These are phyloP conservation scores for Dicorynia guianensis DNA, from an alignment of 306 rosid genomes.

Conservation along the genomic window DNA sequence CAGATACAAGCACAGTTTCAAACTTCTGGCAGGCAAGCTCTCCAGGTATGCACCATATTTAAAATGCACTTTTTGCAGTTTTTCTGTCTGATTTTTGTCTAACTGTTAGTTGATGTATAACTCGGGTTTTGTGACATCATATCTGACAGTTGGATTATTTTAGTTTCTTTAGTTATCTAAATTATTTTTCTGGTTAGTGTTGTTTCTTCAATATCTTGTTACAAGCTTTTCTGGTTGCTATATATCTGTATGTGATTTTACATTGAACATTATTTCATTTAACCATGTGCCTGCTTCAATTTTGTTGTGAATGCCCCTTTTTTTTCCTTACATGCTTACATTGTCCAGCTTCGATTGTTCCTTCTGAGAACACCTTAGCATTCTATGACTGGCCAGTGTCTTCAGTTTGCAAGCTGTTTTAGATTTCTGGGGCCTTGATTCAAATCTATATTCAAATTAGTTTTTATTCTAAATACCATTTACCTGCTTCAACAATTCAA, in stretches of 20 bases:
- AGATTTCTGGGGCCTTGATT: background rate
- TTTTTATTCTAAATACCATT: slow-evolving; percentile 10
- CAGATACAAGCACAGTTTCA: slow-evolving; percentile 79
- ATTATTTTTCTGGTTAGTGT: background rate
- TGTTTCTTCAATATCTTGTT: background rate
- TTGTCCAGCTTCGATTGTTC: slow-evolving; percentile 4
- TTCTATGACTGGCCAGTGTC: slow-evolving; percentile 12
- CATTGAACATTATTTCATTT: slow-evolving; percentile 20
- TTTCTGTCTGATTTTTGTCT: background rate
- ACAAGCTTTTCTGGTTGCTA: slow-evolving; percentile 11
- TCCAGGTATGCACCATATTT: slow-evolving; percentile 56
- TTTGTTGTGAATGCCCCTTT: background rate
- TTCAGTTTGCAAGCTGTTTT: slow-evolving; percentile 14
- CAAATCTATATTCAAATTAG: slow-evolving; percentile 6
- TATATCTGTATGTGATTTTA: slow-evolving; percentile 17
- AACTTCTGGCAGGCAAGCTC: slow-evolving; percentile 78
- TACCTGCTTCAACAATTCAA: background rate
- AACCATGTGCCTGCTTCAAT: slow-evolving; percentile 22
- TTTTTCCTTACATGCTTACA: background rate
- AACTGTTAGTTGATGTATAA: background rate
- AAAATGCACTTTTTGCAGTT: background rate
- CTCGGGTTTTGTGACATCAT: slow-evolving; percentile 1
- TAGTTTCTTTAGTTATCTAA: background rate
- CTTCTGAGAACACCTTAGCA: slow-evolving; percentile 14
- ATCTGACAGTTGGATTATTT: background rate